Evolutionary conservation across 805 yeast species (phyloP).

Genomic region (Saccharomyces cerevisiae): DNA sequence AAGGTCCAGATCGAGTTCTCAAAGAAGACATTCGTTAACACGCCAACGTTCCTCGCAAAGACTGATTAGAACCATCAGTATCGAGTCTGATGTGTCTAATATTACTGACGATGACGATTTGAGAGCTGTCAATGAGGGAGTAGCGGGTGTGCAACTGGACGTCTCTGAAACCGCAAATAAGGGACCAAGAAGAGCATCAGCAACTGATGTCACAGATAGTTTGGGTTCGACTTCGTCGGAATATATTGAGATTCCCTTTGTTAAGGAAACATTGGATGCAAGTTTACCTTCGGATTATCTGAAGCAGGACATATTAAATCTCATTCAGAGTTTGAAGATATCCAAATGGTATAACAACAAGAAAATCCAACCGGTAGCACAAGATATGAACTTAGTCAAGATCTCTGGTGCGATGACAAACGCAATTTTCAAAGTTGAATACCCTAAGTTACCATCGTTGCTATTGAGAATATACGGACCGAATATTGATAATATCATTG

Average conservation of each 20-base stretch:
- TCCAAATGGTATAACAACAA: slow-evolving; percentile 63
- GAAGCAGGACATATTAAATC: slow-evolving; percentile 65
- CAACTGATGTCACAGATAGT: neutral
- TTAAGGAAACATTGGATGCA: slow-evolving; percentile 60
- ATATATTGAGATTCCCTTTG: slow-evolving; percentile 36
- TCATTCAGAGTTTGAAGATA: slow-evolving; percentile 55
- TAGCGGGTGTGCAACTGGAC: neutral
- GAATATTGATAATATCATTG: slow-evolving; percentile 77
- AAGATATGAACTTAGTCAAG: slow-evolving; percentile 45
- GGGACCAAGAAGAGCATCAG: neutral
- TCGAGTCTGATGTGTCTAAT: slow-evolving; percentile 15
- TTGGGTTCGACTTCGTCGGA: slow-evolving; percentile 6
- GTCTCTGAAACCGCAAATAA: neutral
- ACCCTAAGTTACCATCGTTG: slow-evolving; percentile 52
- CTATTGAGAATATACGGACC: slow-evolving; percentile 82
- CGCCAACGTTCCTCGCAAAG: slow-evolving; percentile 24
- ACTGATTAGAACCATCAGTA: slow-evolving; percentile 23
- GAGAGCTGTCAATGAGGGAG: slow-evolving; percentile 5
- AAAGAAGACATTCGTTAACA: slow-evolving; percentile 25
- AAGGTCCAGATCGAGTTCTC: slow-evolving; percentile 34
- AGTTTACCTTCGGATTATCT: slow-evolving; percentile 76
- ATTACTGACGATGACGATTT: slow-evolving; percentile 2
- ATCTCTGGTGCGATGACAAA: slow-evolving; percentile 93
- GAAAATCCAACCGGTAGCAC: neutral
- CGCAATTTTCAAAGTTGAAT: slow-evolving; percentile 70